phyloP scores from a whole-genome alignment of 176 grass and related monocot genomes.

The Ampelocalamus luodianensis region DNA sequence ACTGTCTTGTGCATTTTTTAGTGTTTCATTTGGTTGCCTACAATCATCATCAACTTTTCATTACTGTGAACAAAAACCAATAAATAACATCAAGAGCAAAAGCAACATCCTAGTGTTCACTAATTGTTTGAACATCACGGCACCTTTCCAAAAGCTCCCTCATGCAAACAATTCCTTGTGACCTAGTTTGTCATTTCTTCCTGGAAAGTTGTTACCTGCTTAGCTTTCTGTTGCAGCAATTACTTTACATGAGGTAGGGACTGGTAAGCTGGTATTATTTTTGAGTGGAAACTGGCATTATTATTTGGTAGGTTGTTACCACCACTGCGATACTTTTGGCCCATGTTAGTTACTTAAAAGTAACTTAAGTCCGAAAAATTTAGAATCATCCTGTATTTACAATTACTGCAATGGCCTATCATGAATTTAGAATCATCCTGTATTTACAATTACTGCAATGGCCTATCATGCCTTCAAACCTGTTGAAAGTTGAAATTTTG shows the following conservation, averaged over 20 bases:
- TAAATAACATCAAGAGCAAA: neutral
- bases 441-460: neutral
- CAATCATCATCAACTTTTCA: neutral
- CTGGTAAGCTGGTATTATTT: neutral
- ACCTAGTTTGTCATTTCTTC: slow-evolving; percentile 19
- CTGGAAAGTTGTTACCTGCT: neutral
- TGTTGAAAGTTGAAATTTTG: neutral
- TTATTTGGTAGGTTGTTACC: neutral
- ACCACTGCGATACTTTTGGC: neutral
- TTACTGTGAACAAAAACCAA: slow-evolving; percentile 3
- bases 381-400: too few relatives aligned
- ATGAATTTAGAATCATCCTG: neutral
- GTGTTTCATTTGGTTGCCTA: slow-evolving; percentile 3
- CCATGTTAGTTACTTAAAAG: too few relatives aligned
- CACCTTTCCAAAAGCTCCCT: neutral
- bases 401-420: too few relatives aligned
- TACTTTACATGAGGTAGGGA: neutral
- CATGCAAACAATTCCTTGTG: slow-evolving; percentile 5
- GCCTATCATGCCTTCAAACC: neutral
- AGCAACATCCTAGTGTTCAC: neutral
- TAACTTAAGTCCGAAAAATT: too few relatives aligned
- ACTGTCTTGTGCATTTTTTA: neutral
- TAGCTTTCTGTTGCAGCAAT: neutral
- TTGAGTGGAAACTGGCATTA: neutral
- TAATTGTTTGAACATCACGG: neutral